Conservation (phyloP, 768 basidiomycete genomes). For the Leccinellum rugosiceps region DNA sequence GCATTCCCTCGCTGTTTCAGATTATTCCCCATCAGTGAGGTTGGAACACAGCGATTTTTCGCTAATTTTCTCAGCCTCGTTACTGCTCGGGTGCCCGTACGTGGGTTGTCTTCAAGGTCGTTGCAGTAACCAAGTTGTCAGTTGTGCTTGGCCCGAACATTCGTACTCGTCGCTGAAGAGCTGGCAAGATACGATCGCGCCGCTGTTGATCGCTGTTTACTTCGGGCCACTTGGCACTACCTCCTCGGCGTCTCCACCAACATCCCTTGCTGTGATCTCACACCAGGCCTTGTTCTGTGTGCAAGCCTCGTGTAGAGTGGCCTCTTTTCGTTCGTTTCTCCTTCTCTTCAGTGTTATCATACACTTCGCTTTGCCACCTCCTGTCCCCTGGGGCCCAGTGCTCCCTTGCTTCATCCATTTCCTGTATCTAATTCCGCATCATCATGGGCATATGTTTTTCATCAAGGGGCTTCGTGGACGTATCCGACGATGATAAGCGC, state of each 20-base stretch:
- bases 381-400: constrained; percentile 13
- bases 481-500: constrained; percentile 66
- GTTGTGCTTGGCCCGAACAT: no score
- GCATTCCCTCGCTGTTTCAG: not conserved
- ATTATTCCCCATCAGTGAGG: not conserved
- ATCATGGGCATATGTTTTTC: constrained; percentile 82
- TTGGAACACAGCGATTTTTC: not conserved
- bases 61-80: constrained; percentile 3
- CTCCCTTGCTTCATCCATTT: constrained; percentile 2
- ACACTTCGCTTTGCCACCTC: not conserved
- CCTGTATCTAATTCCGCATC: constrained; percentile 3
- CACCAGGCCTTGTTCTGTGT: constrained; percentile 18
- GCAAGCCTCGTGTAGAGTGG: constrained; percentile 12
- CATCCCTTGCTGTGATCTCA: not conserved
- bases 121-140: not conserved
- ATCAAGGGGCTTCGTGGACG: constrained; percentile 48
- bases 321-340: not conserved
- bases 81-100: not conserved
- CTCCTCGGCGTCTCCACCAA: not conserved
- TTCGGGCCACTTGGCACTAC: not conserved
- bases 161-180: not conserved
- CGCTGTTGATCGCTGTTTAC: constrained; percentile 26
- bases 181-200: not conserved
- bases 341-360: not conserved
- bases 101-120: not conserved